phyloP scores from a whole-genome alignment of 83 land plant species.

The Picea engelmannii region DNA sequence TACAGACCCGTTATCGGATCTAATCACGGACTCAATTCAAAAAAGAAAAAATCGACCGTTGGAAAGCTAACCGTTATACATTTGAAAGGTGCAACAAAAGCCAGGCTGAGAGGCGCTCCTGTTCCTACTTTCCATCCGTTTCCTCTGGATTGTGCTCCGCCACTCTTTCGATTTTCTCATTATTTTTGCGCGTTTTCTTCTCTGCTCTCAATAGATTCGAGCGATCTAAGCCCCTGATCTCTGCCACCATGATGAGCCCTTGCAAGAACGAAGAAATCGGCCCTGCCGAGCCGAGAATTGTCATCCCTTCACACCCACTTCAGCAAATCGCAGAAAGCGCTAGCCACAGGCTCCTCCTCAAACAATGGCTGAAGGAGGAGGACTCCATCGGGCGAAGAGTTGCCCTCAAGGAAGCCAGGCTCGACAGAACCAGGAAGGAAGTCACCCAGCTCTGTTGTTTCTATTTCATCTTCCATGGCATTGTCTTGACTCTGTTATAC shows the following conservation, averaged over 20 bases:
- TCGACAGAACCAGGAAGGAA: conserved; percentile 54
- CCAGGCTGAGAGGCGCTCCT: not conserved
- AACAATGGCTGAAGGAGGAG: conserved; percentile 78
- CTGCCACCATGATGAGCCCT: conserved; percentile 7
- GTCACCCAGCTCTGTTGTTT: conserved; percentile 56
- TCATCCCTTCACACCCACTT: conserved; percentile 49
- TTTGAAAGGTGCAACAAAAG: not conserved
- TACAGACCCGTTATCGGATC: too few relatives aligned
- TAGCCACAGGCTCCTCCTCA: conserved; percentile 72
- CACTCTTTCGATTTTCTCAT: not conserved
- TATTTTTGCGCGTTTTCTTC: not conserved
- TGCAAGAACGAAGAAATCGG: conserved; percentile 4
- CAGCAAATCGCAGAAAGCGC: conserved; percentile 72
- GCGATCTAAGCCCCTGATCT: too few relatives aligned
- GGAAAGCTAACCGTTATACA: conserved; percentile 2
- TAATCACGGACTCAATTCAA: not conserved
- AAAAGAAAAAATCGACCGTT: conserved; percentile 1
- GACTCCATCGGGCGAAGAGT: conserved; percentile 48
- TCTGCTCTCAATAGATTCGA: not conserved
- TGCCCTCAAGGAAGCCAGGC: conserved; percentile 51
- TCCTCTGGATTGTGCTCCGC: not conserved
- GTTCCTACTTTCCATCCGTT: not conserved
- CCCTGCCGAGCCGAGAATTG: not conserved
- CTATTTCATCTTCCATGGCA: conserved; percentile 74
- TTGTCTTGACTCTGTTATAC: conserved; percentile 34